Evolutionary conservation across 2,329 filamentous ascomycete genomes (phyloP).

Genomic region (Colletotrichum viniferum): DNA sequence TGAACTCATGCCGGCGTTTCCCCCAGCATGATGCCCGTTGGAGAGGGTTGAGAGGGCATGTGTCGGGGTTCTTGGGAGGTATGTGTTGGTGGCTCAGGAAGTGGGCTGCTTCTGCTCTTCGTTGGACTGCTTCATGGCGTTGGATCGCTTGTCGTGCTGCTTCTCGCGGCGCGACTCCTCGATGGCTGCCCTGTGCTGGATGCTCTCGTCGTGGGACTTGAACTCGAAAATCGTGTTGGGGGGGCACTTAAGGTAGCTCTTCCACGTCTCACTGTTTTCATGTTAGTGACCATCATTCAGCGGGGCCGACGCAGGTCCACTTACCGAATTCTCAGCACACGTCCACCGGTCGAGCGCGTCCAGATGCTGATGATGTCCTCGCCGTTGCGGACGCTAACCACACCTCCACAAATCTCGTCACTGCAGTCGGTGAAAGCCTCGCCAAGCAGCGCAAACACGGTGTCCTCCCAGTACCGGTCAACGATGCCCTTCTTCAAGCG

Average conservation of each 20-base stretch:
- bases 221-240: slow-evolving; percentile 90
- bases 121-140: slow-evolving; percentile 34
- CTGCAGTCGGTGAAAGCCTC: slow-evolving; percentile 92
- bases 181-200: slow-evolving; percentile 87
- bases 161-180: slow-evolving; percentile 93
- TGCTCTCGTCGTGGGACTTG: slow-evolving; percentile 96
- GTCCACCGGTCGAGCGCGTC: slow-evolving; percentile 91
- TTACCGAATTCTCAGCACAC: slow-evolving; percentile 95
- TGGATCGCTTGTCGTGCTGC: slow-evolving; percentile 50
- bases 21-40: neutral
- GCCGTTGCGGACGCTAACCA: slow-evolving; percentile 91
- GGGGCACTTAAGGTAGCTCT: slow-evolving; percentile 84
- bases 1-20: slow-evolving; percentile 8
- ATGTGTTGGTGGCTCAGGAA: neutral
- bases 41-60: neutral
- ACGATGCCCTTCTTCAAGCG: slow-evolving; percentile 96
- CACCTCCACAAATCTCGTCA: slow-evolving; percentile 93
- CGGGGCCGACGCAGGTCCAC: slow-evolving; percentile 31
- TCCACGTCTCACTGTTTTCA: slow-evolving; percentile 83
- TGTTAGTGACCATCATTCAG: neutral
- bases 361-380: slow-evolving; percentile 98
- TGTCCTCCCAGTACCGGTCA: slow-evolving; percentile 96
- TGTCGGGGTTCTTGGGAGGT: neutral
- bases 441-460: slow-evolving; percentile 87
- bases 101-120: slow-evolving; percentile 31